These are phyloP conservation scores for Alopecurus myosuroides DNA, from an alignment of 176 grass and related monocot species.

Conservation along the genomic window DNA sequence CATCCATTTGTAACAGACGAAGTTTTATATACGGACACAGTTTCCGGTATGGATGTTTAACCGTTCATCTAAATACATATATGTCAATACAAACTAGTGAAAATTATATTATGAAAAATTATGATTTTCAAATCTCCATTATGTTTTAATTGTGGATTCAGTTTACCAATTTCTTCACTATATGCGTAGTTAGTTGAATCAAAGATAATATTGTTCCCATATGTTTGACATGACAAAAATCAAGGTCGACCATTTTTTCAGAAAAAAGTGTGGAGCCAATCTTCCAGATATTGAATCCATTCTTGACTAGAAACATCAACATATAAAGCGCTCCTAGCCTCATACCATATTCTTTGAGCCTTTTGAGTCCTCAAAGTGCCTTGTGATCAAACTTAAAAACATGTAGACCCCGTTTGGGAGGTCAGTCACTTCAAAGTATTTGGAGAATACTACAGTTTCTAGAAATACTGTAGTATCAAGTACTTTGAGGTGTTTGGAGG, in stretches of 20 bases:
- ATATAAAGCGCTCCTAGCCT: no score
- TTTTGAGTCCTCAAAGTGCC: no score
- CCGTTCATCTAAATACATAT: no score
- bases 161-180: not conserved
- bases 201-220: not conserved
- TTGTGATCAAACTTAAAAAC: no score
- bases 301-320: not conserved
- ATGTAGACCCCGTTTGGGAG: no score
- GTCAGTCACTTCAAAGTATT: no score
- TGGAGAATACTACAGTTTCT: no score
- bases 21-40: not conserved
- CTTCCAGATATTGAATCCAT: not conserved
- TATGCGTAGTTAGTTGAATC: not conserved
- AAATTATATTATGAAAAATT: not conserved
- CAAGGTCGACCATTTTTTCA: not conserved
- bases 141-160: not conserved
- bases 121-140: not conserved
- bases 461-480: no score
- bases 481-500: no score
- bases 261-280: not conserved
- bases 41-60: not conserved
- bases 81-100: no score
- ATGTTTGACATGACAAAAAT: not conserved
- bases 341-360: no score
- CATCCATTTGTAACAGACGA: not conserved